phyloP scores from a whole-genome alignment of 345 rosid genomes.

The Eutrema japonicum region DNA sequence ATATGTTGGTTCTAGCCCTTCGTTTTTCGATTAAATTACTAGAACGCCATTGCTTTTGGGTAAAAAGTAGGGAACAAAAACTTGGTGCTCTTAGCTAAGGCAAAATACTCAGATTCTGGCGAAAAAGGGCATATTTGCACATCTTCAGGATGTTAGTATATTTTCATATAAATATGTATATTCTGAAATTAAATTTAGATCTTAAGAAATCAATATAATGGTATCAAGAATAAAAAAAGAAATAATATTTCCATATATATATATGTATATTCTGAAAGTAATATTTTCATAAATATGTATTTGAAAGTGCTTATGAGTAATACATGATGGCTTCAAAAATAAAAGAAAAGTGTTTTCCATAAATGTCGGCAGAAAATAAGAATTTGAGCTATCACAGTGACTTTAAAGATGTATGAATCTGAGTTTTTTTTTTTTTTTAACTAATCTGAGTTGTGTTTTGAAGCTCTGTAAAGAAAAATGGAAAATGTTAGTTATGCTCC shows the following conservation, averaged over 20 bases:
- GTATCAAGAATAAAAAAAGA: neutral
- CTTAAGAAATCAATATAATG: constrained; percentile 3
- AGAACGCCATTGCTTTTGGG: constrained; percentile 29
- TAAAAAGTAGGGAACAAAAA: constrained; percentile 34
- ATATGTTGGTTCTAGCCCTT: constrained; percentile 22
- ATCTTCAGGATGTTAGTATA: neutral
- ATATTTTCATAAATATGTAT: neutral
- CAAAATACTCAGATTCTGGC: constrained; percentile 21
- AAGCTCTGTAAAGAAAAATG: constrained; percentile 36
- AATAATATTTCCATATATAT: neutral
- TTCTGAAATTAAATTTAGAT: neutral
- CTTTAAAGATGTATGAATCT: constrained; percentile 26
- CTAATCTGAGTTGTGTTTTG: constrained; percentile 34
- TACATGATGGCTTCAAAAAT: neutral
- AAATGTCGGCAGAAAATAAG: constrained; percentile 21
- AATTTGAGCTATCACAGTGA: neutral
- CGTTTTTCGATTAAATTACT: neutral
- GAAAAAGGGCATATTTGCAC: constrained; percentile 24
- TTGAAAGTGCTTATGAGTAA: too few species aligned
- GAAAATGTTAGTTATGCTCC: constrained; percentile 19
- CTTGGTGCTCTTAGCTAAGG: constrained; percentile 25
- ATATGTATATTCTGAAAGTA: neutral
- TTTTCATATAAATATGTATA: neutral
- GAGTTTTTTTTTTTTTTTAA: neutral
- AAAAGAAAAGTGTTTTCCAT: neutral